Conservation (phyloP, 164 flowering plant genomes). For the Vitis labrusca region DNA sequence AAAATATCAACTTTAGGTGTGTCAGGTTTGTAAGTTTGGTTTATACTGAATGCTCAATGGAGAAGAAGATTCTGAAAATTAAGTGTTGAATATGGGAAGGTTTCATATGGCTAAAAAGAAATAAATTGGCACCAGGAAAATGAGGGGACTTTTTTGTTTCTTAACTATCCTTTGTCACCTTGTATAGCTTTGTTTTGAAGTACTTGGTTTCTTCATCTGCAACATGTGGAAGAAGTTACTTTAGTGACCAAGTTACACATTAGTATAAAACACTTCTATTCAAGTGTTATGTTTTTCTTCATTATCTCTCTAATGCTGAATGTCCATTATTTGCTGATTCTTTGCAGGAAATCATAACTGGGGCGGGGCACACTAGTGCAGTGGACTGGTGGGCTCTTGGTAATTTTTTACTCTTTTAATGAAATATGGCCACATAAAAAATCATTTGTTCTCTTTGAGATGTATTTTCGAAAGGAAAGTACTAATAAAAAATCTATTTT, state of each 20-base stretch:
- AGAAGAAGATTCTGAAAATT: not conserved
- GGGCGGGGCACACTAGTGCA: slow-evolving; percentile 97
- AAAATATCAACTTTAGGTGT: not conserved
- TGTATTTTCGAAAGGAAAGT: too few relatives aligned
- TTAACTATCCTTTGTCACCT: not conserved
- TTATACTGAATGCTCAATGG: not conserved
- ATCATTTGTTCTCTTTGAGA: too few relatives aligned
- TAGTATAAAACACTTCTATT: not conserved
- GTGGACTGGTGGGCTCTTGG: slow-evolving; percentile 99
- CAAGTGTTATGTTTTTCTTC: not conserved
- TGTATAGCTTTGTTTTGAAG: not conserved
- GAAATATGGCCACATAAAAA: too few relatives aligned
- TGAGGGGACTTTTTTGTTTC: not conserved
- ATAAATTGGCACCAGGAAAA: not conserved
- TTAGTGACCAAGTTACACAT: not conserved
- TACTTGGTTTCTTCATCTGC: not conserved
- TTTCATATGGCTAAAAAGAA: not conserved
- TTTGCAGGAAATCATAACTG: slow-evolving; percentile 87
- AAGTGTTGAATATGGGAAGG: not conserved
- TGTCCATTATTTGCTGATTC: not conserved
- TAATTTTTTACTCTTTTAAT: slow-evolving; percentile 31
- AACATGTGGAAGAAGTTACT: not conserved
- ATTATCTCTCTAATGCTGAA: not conserved
- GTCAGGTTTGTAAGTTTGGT: not conserved
- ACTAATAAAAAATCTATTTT: too few relatives aligned